Base-by-base conservation (phyloP, 1,139 yeast genomes). In the Nakaseomyces sp. region DNA sequence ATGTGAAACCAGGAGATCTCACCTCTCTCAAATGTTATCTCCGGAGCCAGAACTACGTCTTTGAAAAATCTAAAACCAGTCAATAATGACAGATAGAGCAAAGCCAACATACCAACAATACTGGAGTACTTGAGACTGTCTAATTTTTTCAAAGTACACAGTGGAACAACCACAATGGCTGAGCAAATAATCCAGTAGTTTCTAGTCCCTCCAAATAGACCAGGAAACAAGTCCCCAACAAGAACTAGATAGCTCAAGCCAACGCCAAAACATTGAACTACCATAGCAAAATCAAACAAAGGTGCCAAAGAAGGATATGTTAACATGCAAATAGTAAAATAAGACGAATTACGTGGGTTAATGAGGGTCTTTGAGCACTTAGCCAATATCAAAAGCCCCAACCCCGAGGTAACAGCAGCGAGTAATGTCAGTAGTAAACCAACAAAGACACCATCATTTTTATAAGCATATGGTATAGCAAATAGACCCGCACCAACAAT, bases 201-300 rank as follows among this genome's bases (percentile, higher is more conserved):
- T 66, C 81, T 48, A 33, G 47, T 37, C 49, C 67, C 51, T 8
- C 60, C 60, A 63, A 77, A 67, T 41, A 79, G 67, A 40, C 73
- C 70, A 5, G 97, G 97, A 78, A 89, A 81, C 50, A 91, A 70
- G 58, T 89, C 96, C 8, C 96, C 97, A 47, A 88, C 79, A 47
- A 91, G 77, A 36, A 91, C 93, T 50, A 91, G 67, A 56, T 93
- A 91, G 44, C 93, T 81, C 12, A 91, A 77, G 2, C 93, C 91
- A 5, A 88, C 96, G 12, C 98, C 98, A 66, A 85, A 89, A 67
- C 95, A 85, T 63, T 89, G 95, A 46, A 88, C 69, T 19, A 91
- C 88, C 60, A 89, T 88, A 13, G 95, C 94, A 13, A 81, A 59
- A 64, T 89, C 97, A 66, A 89, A 89, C 28, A 86, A 64, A 29